Percentiles rank a stretch among this genome's conserved stretches.
These are phyloP conservation scores for Botryotinia narcissicola DNA, from an alignment of 2,329 filamentous ascomycete species.

Conservation along the genomic window DNA sequence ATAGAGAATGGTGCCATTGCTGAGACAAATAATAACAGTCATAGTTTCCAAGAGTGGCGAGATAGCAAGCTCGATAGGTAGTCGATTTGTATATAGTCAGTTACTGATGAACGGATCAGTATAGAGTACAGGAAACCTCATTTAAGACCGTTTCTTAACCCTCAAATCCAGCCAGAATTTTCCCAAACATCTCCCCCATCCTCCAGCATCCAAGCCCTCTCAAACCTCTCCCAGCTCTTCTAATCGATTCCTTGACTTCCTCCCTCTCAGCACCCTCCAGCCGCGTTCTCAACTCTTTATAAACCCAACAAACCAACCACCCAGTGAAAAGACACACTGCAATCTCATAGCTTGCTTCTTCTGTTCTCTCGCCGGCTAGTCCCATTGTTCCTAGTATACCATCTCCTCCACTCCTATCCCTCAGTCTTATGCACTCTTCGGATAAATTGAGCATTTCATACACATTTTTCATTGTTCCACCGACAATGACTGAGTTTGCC, in stretches of 20 bases:
- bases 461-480: constrained; percentile 33
- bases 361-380: not conserved
- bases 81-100: not conserved
- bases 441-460: constrained; percentile 20
- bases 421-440: not conserved
- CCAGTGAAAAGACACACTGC: constrained; percentile 34
- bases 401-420: not conserved
- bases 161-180: constrained; percentile 33
- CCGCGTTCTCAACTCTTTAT: constrained; percentile 29
- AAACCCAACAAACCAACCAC: constrained; percentile 36
- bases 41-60: not conserved
- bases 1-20: not conserved
- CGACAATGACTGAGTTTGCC: constrained; percentile 33
- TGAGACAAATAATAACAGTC: not conserved
- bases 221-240: constrained; percentile 30
- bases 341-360: constrained; percentile 29
- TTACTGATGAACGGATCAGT: not conserved
- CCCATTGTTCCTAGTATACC: constrained; percentile 1
- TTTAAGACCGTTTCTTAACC: not conserved
- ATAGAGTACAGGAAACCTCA: not conserved
- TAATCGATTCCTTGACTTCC: constrained; percentile 27
- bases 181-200: constrained; percentile 34
- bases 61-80: not conserved
- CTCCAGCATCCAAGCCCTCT: constrained; percentile 34
- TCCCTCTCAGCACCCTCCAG: constrained; percentile 15